Percentiles rank a stretch among this genome's conserved stretches.
These are phyloP conservation scores for Basipetospora sp. DNA, from an alignment of 2,329 filamentous ascomycete genomes.

Conservation along the genomic window DNA sequence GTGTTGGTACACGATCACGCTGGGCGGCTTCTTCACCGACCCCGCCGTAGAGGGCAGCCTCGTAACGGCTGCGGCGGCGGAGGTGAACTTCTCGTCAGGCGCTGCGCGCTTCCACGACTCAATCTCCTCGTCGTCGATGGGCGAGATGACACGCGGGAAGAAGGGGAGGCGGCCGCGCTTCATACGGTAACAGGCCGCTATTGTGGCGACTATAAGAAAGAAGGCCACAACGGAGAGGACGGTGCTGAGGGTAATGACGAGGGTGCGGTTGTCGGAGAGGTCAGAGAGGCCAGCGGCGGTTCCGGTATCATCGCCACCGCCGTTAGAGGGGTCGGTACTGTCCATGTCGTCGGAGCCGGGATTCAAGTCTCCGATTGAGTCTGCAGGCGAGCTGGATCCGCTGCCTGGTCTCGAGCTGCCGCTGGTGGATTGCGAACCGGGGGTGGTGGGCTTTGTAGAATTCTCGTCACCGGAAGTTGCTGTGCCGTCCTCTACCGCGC, in stretches of 20 bases:
- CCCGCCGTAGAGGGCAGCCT: slow-evolving; percentile 7
- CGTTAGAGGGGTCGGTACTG: not conserved
- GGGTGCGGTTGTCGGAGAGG: slow-evolving; percentile 21
- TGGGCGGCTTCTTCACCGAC: slow-evolving; percentile 28
- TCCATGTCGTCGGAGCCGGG: not conserved
- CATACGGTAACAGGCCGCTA: slow-evolving; percentile 23
- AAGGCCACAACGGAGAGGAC: slow-evolving; percentile 30
- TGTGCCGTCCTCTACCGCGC: not conserved
- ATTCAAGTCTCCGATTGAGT: not conserved
- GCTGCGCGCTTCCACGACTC: slow-evolving; percentile 42
- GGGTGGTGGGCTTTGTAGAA: not conserved
- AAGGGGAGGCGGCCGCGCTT: slow-evolving; percentile 26
- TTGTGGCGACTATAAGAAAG: slow-evolving; percentile 16
- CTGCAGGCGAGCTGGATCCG: not conserved
- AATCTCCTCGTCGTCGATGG: slow-evolving; percentile 52
- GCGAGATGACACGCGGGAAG: slow-evolving; percentile 40
- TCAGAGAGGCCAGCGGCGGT: not conserved
- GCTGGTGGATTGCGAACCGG: not conserved
- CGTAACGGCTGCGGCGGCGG: slow-evolving; percentile 11
- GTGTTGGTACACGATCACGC: slow-evolving; percentile 39
- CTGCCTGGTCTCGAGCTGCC: too few species aligned
- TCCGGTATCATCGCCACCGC: not conserved
- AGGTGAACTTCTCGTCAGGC: slow-evolving; percentile 17
- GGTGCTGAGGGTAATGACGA: slow-evolving; percentile 37
- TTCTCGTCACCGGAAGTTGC: slow-evolving; percentile 1